These are phyloP conservation scores for Venturia nashicola DNA, from an alignment of 2,329 filamentous ascomycete species.

Conservation along the genomic window DNA sequence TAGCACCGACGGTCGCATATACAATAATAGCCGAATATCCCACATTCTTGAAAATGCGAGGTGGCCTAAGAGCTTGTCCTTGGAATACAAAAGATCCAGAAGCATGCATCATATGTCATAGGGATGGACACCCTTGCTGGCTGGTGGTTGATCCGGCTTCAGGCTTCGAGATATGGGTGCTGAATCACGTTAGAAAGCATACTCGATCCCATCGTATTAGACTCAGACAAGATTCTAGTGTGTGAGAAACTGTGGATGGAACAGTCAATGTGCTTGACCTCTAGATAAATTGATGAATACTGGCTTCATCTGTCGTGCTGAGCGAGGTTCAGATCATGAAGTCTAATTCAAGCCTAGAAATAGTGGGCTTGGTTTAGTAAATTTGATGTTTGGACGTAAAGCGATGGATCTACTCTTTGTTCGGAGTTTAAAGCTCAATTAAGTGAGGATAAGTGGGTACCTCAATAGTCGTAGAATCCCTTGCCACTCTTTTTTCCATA, in stretches of 20 bases:
- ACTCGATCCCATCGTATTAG: too few relatives aligned
- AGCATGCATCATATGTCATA: too few relatives aligned
- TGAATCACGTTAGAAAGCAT: too few relatives aligned
- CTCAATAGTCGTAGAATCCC: constrained; percentile 81
- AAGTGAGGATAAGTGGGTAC: not conserved
- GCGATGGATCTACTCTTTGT: not conserved
- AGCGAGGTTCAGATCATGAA: not conserved
- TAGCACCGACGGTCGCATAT: constrained; percentile 29
- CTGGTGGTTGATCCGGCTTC: too few relatives aligned
- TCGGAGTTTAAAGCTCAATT: not conserved
- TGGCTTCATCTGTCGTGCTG: not conserved
- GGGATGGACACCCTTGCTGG: too few relatives aligned
- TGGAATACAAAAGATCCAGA: constrained; percentile 18
- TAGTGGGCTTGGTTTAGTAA: not conserved
- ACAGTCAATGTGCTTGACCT: too few relatives aligned
- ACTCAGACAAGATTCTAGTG: too few relatives aligned
- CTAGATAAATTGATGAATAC: not conserved
- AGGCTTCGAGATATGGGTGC: too few relatives aligned
- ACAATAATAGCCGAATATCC: constrained; percentile 29
- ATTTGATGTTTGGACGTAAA: not conserved
- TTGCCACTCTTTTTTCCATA: constrained; percentile 94
- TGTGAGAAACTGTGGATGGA: too few relatives aligned
- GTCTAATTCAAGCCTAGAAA: not conserved
- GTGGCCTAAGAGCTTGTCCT: constrained; percentile 30
- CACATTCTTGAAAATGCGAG: constrained; percentile 29